Percentiles rank a stretch among this genome's conserved stretches.
phyloP scores from a whole-genome alignment of 257 asterid genomes.

The Nicotiana obtusifolia region DNA sequence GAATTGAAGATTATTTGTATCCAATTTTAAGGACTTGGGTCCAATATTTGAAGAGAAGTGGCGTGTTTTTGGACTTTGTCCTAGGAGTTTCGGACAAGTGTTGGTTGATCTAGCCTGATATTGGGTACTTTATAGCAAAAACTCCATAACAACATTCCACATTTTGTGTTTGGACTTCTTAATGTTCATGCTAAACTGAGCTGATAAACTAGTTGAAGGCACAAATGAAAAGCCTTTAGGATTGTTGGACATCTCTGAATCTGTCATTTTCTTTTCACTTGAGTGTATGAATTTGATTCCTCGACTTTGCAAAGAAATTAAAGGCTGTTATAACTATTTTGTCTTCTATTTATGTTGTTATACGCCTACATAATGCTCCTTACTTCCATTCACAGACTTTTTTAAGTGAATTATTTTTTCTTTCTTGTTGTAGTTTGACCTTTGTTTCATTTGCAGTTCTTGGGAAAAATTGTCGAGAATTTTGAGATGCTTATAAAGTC shows the following conservation, averaged over 20 bases:
- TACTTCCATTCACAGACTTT: background rate
- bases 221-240: background rate
- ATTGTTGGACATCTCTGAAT: background rate
- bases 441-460: constrained; percentile 51
- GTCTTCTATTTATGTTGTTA: background rate
- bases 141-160: background rate
- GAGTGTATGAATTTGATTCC: background rate
- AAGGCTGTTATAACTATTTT: constrained; percentile 7
- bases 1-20: too few species aligned
- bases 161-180: background rate
- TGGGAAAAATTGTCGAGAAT: constrained; percentile 79
- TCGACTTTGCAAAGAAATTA: background rate
- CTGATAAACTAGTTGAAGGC: background rate
- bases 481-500: constrained; percentile 74
- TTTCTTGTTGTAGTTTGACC: constrained; percentile 15
- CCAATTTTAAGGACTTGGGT: too few species aligned
- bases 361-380: background rate
- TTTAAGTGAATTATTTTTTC: background rate
- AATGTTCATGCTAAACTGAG: background rate
- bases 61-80: too few species aligned
- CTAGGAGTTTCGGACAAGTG: too few species aligned
- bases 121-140: background rate
- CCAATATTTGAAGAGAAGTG: too few species aligned
- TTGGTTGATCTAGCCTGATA: background rate
- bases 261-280: background rate